Conservation (phyloP, 2,329 filamentous ascomycete genomes). For the Aspergillus sp. region DNA sequence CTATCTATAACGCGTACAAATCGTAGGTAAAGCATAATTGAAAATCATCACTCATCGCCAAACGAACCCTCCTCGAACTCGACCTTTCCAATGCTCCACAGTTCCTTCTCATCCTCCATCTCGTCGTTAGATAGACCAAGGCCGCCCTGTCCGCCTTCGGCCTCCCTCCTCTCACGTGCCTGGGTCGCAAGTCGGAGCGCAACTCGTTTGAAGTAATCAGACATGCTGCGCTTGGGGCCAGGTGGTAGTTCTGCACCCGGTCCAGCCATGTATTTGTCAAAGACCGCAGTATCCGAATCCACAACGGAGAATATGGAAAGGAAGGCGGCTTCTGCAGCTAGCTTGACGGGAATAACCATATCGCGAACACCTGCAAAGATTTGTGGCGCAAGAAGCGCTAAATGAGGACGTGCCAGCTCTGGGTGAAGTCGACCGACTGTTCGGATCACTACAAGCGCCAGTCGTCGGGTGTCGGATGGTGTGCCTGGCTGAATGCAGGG, state of each 20-base stretch:
- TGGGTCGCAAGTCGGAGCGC: constrained; percentile 81
- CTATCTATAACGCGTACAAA: constrained; percentile 19
- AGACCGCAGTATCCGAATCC: constrained; percentile 79
- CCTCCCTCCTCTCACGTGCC: constrained; percentile 83
- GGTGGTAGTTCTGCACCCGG: constrained; percentile 66
- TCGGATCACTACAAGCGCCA: constrained; percentile 82
- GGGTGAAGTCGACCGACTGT: constrained; percentile 78
- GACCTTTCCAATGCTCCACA: constrained; percentile 92
- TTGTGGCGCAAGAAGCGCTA: constrained; percentile 74
- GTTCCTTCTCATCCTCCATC: constrained; percentile 88
- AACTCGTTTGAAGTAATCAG: constrained; percentile 95
- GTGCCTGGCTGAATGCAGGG: constrained; percentile 73
- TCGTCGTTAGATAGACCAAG: constrained; percentile 88
- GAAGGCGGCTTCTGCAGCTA: constrained; percentile 92
- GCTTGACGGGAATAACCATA: constrained; percentile 88
- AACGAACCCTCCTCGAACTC: constrained; percentile 66
- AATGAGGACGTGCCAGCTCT: constrained; percentile 77
- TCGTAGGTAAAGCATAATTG: constrained; percentile 15
- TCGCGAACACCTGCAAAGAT: constrained; percentile 91
- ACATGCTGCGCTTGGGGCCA: constrained; percentile 82
- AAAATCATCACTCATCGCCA: constrained; percentile 32
- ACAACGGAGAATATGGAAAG: constrained; percentile 87
- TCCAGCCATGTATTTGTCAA: constrained; percentile 83
- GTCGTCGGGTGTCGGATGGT: constrained; percentile 77
- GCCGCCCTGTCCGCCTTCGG: constrained; percentile 84